A percentile compares a stretch with the other conserved stretches of the same genome.
These are phyloP conservation scores for Asterochloris erici DNA, from an alignment of 139 green algal genomes.

Conservation along the genomic window DNA sequence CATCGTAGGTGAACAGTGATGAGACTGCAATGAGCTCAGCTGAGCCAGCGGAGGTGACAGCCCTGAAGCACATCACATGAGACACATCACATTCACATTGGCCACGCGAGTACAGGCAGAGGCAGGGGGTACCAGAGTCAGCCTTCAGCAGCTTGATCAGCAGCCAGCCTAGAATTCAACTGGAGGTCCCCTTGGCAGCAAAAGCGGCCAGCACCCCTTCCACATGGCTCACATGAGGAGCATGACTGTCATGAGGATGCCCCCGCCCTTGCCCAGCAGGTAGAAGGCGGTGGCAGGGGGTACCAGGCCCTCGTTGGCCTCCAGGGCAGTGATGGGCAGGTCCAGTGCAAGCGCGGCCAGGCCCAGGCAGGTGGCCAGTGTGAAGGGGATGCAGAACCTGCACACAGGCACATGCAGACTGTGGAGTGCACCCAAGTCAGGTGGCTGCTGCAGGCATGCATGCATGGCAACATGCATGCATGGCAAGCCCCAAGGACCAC, in stretches of 20 bases:
- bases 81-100: neutral
- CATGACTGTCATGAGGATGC: slow-evolving; percentile 75
- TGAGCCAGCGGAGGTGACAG: slow-evolving; percentile 81
- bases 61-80: slow-evolving; percentile 78
- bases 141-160: too few species aligned
- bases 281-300: slow-evolving; percentile 75
- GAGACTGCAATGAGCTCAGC: slow-evolving; percentile 86
- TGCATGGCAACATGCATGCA: neutral
- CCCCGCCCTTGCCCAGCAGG: slow-evolving; percentile 81
- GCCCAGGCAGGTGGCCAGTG: slow-evolving; percentile 87
- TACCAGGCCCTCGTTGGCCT: slow-evolving; percentile 69
- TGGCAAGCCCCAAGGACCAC: neutral
- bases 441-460: neutral
- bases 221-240: slow-evolving; percentile 70
- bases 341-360: slow-evolving; percentile 81
- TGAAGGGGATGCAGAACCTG: slow-evolving; percentile 96
- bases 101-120: too few species aligned
- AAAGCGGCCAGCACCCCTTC: too few species aligned
- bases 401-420: slow-evolving; percentile 21
- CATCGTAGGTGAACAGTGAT: slow-evolving; percentile 78
- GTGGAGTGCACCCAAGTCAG: neutral
- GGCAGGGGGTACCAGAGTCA: too few species aligned
- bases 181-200: too few species aligned
- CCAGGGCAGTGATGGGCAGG: slow-evolving; percentile 72
- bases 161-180: too few species aligned